Evolutionary conservation across 768 basidiomycete genomes (phyloP), one percentile per base, ranked within the genome.

Genomic region (Tylopilus sp.): DNA sequence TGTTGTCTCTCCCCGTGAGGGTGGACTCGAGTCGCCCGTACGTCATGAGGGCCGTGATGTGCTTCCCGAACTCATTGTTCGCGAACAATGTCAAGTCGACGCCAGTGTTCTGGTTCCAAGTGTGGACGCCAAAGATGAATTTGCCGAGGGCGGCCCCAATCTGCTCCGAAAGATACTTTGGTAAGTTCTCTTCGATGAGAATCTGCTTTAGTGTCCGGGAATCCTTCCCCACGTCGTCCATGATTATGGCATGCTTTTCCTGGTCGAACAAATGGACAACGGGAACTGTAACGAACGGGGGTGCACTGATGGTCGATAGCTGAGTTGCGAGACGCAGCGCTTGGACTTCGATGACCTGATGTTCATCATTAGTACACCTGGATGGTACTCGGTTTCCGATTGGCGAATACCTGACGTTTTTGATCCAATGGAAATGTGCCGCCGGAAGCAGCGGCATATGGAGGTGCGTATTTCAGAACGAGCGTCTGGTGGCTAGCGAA

Each of bases 381-480:
- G 54, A 25, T 41, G 47, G 24, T 26, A 17, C 6, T 12, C 9
- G 13, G 24, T 11, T 13, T 10, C 31, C 17, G 24, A 46, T 14
- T 52, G 33, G n/a, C 36, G 25, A 68, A 50, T 54, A 83, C 85
- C 79, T 86, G 85, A 57, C 85, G 74, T 31, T 75, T 71, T 16
- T 80, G 56, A 1, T 71, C 65, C n/a, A 82, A 54, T 17, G 71
- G 56, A 62, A 71, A 38, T 28, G 24, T 48, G 22, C 29, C 45
- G 22, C 48, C 52, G 7, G 65, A 60, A 21, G 29, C 19, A 48
- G 69, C 75, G 61, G 70, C 64, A 54, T 76, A 81, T 25, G 76
- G 70, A 45, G 77, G 74, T 11, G 76, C 75, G 67, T 86, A 81
- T 66, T 88, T 87, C 38, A 86, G 58, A 28, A 87, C 72, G 13